Base-by-base conservation (phyloP, 192 early-diverging fungal genomes). In the Ambispora gerdemannii region DNA sequence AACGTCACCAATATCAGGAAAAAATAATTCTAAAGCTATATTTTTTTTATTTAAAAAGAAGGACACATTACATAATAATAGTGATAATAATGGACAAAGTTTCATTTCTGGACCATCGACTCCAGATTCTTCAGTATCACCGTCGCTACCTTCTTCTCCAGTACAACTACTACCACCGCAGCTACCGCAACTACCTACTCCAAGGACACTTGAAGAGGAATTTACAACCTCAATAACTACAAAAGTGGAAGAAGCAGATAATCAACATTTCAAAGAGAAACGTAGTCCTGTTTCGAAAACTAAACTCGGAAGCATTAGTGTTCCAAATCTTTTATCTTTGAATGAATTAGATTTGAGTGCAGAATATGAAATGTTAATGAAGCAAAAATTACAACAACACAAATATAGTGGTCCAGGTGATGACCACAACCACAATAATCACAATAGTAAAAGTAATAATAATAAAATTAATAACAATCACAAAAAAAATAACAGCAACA, bases 41-140 rank as follows among this genome's bases (percentile, higher is more conserved):
- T 51, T 66, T 51, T 51, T 51, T 51, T 50, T 51, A 30, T 66
- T 65, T 50, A 66, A 66, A 66, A 66, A 66, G 47, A 66, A 50
- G n/a, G 49, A 66, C 1, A 31, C 11, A 31, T 7, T n/a, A 17
- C 27, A 59, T 33, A 33, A 2, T 61, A 34, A 22, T 11, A 61
- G 36, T 61, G n/a, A 43, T 15, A 43, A 43, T 43, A 43, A 43
- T 15, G 7, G 7, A 10, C 38, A 43, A 15, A 43, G 15, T 15
- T 43, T 15, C 7, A 15, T 15, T 43, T 6, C 38, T 43, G 7
- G 38, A 43, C 38, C 38, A 10, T 43, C 15, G 6, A 10, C 38
- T 43, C 15, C 38, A 43, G 47, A 38, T 47, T 13, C 4, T 10
- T n/a, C 47, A 32, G 8, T 28, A 66, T 32, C 3, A 17, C 22